Conservation (phyloP, 2,329 filamentous ascomycete genomes). For the Verticillium isaacii region DNA sequence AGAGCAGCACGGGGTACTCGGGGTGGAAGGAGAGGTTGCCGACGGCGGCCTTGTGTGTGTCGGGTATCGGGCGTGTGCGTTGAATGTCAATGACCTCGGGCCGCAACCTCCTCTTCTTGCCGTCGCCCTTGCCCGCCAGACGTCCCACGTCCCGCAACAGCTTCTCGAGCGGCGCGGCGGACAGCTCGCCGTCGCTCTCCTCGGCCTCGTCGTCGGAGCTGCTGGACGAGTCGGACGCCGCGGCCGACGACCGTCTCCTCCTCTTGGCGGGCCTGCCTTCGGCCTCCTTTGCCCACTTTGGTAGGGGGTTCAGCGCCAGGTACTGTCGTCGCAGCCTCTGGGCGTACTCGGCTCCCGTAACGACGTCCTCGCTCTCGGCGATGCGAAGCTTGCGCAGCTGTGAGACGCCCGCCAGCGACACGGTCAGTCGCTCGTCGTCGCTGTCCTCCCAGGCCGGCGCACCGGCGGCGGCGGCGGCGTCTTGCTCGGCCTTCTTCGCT, state of each 20-base stretch:
- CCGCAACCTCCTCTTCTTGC: slow-evolving; percentile 66
- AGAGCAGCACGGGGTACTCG: slow-evolving; percentile 79
- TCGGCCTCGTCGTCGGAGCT: slow-evolving; percentile 45
- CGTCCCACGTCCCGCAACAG: slow-evolving; percentile 72
- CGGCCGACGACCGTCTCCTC: slow-evolving; percentile 46
- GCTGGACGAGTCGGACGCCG: slow-evolving; percentile 26
- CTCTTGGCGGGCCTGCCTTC: slow-evolving; percentile 46
- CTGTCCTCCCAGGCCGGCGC: slow-evolving; percentile 85
- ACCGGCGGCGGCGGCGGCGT: neutral
- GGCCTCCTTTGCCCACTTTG: slow-evolving; percentile 53
- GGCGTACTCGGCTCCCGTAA: slow-evolving; percentile 83
- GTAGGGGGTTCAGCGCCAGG: slow-evolving; percentile 53
- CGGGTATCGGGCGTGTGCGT: slow-evolving; percentile 78
- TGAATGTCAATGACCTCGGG: slow-evolving; percentile 90
- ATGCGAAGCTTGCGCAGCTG: slow-evolving; percentile 78
- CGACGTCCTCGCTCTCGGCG: slow-evolving; percentile 77
- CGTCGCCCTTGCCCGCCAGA: slow-evolving; percentile 39
- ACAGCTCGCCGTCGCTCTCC: slow-evolving; percentile 52
- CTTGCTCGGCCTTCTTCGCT: slow-evolving; percentile 14
- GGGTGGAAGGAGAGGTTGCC: slow-evolving; percentile 88
- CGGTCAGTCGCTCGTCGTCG: slow-evolving; percentile 81
- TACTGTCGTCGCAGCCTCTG: slow-evolving; percentile 76
- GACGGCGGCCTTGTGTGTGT: slow-evolving; percentile 72
- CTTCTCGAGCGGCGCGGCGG: slow-evolving; percentile 71
- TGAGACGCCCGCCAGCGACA: slow-evolving; percentile 74